Evolutionary conservation across 257 asterid genomes (phyloP), one percentile per base, ranked within the genome.

Genomic region (Ilex aquifolium): DNA sequence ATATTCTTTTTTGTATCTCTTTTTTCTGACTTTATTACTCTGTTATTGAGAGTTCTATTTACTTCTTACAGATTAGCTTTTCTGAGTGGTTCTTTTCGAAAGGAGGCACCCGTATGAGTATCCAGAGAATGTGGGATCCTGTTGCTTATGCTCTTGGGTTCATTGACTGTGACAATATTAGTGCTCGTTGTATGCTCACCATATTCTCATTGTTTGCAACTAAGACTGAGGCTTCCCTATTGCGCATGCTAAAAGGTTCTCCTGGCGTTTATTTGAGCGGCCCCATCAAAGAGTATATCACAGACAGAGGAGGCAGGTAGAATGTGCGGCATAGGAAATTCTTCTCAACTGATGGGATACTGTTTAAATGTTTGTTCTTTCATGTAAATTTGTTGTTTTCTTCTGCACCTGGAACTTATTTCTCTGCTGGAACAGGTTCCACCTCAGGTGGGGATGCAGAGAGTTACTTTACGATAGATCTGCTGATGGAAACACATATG

Each of bases 161-260:
- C 82, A 93, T 90, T 48, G 97, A 93, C 69, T 93, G 97, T 68
- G 97, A 93, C 72, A 90, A 93, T 72, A 93, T 90, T 49, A 90
- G 99, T 74, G 99, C 99, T 54, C 97, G 99, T 32, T 93, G 99
- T 74, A 90, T 93, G 99, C 95, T 93, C 65, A 93, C 99, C 59
- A 93, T 93, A 76, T 93, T 93, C 73, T 78, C 99, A 36, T 80
- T 93, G 62, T 87, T 93, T 81, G 99, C 97, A 53, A 90, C 99
- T 57, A 93, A 93, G 72, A 93, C 99, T 2, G 97, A 93, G 80
- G 99, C 99, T 74, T 93, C 99, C 79, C 84, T 93, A 44, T 81
- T 93, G 30, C 97, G 99, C 65, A 90, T 90, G 99, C 97, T 93
- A 59, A 90, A 85, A 80, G 99, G 97, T 63, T 93, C 99, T 69